Percentiles rank a stretch among this genome's conserved stretches.
Conservation (phyloP, 2,329 filamentous ascomycete genomes). For the Apiospora pterosperma region DNA sequence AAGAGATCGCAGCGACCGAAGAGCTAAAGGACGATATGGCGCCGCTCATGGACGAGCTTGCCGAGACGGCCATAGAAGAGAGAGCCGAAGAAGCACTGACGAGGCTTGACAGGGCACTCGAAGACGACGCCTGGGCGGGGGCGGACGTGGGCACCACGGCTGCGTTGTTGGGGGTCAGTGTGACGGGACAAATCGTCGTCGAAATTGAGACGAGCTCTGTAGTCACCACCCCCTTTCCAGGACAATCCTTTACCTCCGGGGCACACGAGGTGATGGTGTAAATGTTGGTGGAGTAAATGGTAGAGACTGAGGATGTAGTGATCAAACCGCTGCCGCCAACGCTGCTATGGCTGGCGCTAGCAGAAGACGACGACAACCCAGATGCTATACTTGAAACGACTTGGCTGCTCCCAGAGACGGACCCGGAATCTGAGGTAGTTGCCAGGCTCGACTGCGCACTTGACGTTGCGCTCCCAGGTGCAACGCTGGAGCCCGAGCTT, state of each 20-base stretch:
- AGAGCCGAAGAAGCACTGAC: constrained; percentile 6
- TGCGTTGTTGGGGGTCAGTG: constrained; percentile 7
- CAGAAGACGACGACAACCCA: neutral
- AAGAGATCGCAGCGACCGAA: neutral
- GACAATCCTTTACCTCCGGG: constrained; percentile 22
- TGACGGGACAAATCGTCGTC: constrained; percentile 21
- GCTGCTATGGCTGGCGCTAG: neutral
- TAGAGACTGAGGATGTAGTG: constrained; percentile 14
- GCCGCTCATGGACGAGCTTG: constrained; percentile 13
- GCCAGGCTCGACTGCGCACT: neutral
- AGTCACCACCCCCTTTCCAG: constrained; percentile 15
- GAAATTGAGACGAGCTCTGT: constrained; percentile 21
- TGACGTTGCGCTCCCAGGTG: neutral
- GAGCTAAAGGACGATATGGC: constrained; percentile 11
- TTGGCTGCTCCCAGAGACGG: neutral
- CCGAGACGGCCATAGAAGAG: constrained; percentile 7
- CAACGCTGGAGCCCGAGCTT: neutral
- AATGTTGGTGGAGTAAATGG: constrained; percentile 24
- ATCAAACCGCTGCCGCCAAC: constrained; percentile 1
- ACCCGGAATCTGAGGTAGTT: constrained; percentile 5
- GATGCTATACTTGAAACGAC: neutral
- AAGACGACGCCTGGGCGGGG: neutral
- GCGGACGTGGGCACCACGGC: neutral
- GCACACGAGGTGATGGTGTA: constrained; percentile 24
- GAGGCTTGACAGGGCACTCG: constrained; percentile 8